Conservation (phyloP, 2,329 filamentous ascomycete genomes). For the Venturia pyrina region DNA sequence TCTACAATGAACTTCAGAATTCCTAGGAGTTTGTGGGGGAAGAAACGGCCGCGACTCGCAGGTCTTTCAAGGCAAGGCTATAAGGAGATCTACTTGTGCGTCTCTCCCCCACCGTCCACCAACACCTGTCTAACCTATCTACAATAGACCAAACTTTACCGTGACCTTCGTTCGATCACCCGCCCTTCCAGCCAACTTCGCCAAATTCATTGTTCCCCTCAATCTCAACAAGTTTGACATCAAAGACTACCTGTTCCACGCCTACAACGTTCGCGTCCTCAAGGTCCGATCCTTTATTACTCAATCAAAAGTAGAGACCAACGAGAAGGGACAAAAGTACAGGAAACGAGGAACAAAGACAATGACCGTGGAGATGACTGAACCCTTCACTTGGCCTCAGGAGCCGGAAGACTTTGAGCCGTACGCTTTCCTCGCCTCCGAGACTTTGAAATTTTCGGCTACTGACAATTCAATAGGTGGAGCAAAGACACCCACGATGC, state of each 20-base stretch:
- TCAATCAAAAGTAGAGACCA: constrained; percentile 38
- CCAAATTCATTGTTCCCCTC: constrained; percentile 83
- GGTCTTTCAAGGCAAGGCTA: background rate
- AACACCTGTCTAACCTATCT: background rate
- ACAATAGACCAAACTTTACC: constrained; percentile 64
- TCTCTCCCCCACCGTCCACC: background rate
- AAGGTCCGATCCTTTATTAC: constrained; percentile 73
- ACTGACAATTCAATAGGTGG: constrained; percentile 16
- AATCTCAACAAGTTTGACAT: constrained; percentile 94
- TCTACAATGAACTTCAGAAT: background rate
- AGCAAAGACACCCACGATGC: constrained; percentile 19
- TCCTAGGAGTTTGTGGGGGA: too few relatives aligned
- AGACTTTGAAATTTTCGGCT: background rate
- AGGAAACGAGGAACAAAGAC: constrained; percentile 69
- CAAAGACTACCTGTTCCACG: constrained; percentile 84
- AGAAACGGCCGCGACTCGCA: too few relatives aligned
- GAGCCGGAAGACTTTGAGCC: constrained; percentile 49
- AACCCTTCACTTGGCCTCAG: constrained; percentile 83
- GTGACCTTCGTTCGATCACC: constrained; percentile 68
- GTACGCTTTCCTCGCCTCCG: constrained; percentile 31
- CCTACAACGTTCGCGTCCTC: constrained; percentile 65
- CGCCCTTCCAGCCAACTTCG: constrained; percentile 65
- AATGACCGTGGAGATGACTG: constrained; percentile 85
- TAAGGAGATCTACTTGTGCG: background rate
- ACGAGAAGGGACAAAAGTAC: constrained; percentile 38